A percentile compares a stretch with the other conserved stretches of the same genome.
These are phyloP conservation scores for Tylopilus felleus DNA, from an alignment of 768 basidiomycete genomes.

Conservation along the genomic window DNA sequence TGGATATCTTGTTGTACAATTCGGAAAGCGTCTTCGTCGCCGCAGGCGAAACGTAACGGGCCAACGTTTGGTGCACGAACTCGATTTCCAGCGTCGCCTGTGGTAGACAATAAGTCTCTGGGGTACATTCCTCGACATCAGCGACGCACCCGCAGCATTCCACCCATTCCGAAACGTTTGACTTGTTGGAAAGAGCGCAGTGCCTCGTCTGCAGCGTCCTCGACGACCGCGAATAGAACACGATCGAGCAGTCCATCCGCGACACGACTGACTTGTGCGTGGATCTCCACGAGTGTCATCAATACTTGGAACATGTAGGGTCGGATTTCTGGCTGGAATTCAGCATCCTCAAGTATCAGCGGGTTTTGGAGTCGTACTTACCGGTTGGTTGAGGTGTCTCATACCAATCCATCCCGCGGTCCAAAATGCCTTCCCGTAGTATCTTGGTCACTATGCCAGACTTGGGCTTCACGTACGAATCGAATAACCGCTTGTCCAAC, in stretches of 20 bases:
- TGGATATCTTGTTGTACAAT: slow-evolving; percentile 91
- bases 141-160: slow-evolving; percentile 83
- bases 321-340: slow-evolving; percentile 67
- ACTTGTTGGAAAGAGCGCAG: slow-evolving; percentile 85
- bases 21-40: slow-evolving; percentile 87
- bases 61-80: slow-evolving; percentile 95
- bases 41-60: slow-evolving; percentile 76
- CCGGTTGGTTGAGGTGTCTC: slow-evolving; percentile 91
- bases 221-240: slow-evolving; percentile 75
- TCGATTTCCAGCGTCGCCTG: slow-evolving; percentile 99
- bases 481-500: slow-evolving; percentile 86
- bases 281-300: slow-evolving; percentile 85
- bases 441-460: slow-evolving; percentile 62
- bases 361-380: slow-evolving; percentile 30
- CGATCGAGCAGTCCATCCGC: slow-evolving; percentile 80
- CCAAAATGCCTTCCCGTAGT: slow-evolving; percentile 76
- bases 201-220: slow-evolving; percentile 80
- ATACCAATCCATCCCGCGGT: slow-evolving; percentile 87
- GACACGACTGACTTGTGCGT: slow-evolving; percentile 82
- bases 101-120: background rate
- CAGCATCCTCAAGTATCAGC: background rate
- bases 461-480: slow-evolving; percentile 83
- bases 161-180: slow-evolving; percentile 93
- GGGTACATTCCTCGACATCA: background rate
- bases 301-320: slow-evolving; percentile 90